These are phyloP conservation scores for Pseudogymnoascus verrucosus DNA, from an alignment of 2,329 filamentous ascomycete genomes.

Conservation along the genomic window DNA sequence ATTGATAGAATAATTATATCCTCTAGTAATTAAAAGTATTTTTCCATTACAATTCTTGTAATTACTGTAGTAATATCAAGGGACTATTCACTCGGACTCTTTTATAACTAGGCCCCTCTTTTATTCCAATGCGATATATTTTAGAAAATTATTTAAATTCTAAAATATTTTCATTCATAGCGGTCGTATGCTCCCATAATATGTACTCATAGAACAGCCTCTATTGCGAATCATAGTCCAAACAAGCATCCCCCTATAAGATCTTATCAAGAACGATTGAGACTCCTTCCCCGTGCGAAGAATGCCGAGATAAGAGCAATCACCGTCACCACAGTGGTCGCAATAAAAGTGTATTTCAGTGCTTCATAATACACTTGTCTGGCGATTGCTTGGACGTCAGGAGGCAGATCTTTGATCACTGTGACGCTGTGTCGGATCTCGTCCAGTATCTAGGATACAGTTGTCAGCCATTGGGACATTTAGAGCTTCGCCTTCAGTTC, in stretches of 20 bases:
- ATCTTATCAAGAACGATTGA: slow-evolving; percentile 14
- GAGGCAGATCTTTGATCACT: slow-evolving; percentile 44
- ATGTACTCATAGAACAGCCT: too few relatives aligned
- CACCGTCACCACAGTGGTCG: slow-evolving; percentile 43
- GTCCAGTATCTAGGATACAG: slow-evolving; percentile 44
- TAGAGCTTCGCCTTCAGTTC: too few relatives aligned
- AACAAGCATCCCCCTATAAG: not conserved
- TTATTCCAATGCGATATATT: too few relatives aligned
- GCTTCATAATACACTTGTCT: slow-evolving; percentile 53
- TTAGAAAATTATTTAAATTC: too few relatives aligned
- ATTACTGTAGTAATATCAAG: too few relatives aligned
- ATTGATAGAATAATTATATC: too few relatives aligned
- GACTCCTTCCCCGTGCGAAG: slow-evolving; percentile 29
- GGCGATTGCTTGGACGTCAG: slow-evolving; percentile 47
- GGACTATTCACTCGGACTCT: too few relatives aligned
- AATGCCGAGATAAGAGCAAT: slow-evolving; percentile 41
- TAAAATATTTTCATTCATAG: not conserved
- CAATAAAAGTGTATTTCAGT: slow-evolving; percentile 46
- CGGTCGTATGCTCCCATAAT: not conserved
- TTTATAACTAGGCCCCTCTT: too few relatives aligned
- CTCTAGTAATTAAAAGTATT: too few relatives aligned
- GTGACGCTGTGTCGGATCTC: slow-evolving; percentile 54
- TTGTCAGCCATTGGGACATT: slow-evolving; percentile 22
- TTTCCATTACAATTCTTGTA: too few relatives aligned
- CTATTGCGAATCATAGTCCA: not conserved